Evolutionary conservation across 371 early-diverging fungal genomes (phyloP).

Genomic region (Parasitella parasitica): DNA sequence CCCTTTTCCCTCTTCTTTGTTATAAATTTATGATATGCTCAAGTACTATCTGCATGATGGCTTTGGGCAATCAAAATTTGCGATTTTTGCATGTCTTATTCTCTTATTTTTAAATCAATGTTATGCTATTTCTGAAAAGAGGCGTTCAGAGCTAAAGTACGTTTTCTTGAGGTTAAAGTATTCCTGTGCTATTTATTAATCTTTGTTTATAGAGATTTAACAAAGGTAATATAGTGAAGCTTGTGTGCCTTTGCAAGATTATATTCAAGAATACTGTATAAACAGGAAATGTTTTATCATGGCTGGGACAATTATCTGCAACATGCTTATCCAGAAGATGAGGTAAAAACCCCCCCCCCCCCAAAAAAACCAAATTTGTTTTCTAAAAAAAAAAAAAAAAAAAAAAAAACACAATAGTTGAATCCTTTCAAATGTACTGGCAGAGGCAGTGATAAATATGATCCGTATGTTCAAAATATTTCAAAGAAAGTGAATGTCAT

Average conservation of each 20-base stretch:
- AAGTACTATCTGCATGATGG: background rate
- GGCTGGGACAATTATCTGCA: constrained; percentile 84
- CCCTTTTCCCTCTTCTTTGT: background rate
- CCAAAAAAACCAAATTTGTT: too few relatives aligned
- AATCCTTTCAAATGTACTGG: constrained; percentile 85
- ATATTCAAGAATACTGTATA: background rate
- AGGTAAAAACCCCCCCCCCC: constrained; percentile 61
- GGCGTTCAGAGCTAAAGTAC: constrained; percentile 21
- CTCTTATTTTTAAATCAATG: background rate
- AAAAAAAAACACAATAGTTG: constrained; percentile 41
- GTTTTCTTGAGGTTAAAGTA: background rate
- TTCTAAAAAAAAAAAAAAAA: too few relatives aligned
- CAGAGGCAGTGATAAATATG: constrained; percentile 69
- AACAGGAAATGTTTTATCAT: constrained; percentile 84
- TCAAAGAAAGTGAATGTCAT: background rate
- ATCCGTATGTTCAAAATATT: constrained; percentile 48
- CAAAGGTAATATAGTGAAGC: constrained; percentile 22
- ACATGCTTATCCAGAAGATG: constrained; percentile 89
- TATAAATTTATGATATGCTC: background rate
- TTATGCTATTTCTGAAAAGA: constrained; percentile 7
- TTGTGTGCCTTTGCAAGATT: background rate
- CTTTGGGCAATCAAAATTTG: background rate
- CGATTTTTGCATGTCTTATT: background rate
- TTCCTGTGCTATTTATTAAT: background rate
- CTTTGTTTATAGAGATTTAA: constrained; percentile 21